These are phyloP conservation scores for Xerocomellus chrysenteron DNA, from an alignment of 768 basidiomycete genomes.

Conservation along the genomic window DNA sequence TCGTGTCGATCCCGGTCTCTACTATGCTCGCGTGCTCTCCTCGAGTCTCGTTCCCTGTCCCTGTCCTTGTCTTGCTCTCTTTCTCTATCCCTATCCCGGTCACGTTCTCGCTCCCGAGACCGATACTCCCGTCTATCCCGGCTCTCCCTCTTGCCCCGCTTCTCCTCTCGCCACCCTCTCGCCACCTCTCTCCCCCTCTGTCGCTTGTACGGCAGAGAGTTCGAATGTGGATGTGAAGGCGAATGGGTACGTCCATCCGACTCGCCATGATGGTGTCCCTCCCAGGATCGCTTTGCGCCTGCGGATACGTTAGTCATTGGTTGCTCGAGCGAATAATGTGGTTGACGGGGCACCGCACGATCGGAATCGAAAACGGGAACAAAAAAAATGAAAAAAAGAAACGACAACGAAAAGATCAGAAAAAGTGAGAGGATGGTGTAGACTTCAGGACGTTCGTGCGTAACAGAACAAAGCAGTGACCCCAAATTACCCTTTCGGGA, in stretches of 20 bases:
- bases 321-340: constrained; percentile 39
- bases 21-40: constrained; percentile 31
- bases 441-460: background rate
- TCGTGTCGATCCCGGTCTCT: constrained; percentile 31
- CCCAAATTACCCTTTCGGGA: background rate
- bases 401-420: background rate
- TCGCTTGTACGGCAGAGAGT: constrained; percentile 44
- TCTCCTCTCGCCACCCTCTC: constrained; percentile 69
- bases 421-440: background rate
- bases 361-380: constrained; percentile 31
- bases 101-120: constrained; percentile 33
- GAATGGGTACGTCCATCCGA: constrained; percentile 25
- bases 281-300: constrained; percentile 82
- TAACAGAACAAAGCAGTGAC: no score
- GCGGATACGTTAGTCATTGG: constrained; percentile 79
- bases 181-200: constrained; percentile 52
- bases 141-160: constrained; percentile 36
- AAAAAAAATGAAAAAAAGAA: constrained; percentile 1
- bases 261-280: constrained; percentile 47
- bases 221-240: constrained; percentile 9
- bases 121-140: constrained; percentile 36
- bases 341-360: constrained; percentile 84
- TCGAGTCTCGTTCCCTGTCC: constrained; percentile 33
- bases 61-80: constrained; percentile 32
- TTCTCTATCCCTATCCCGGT: constrained; percentile 29